phyloP scores from a whole-genome alignment of 345 rosid genomes.

The Microthlaspi erraticum region DNA sequence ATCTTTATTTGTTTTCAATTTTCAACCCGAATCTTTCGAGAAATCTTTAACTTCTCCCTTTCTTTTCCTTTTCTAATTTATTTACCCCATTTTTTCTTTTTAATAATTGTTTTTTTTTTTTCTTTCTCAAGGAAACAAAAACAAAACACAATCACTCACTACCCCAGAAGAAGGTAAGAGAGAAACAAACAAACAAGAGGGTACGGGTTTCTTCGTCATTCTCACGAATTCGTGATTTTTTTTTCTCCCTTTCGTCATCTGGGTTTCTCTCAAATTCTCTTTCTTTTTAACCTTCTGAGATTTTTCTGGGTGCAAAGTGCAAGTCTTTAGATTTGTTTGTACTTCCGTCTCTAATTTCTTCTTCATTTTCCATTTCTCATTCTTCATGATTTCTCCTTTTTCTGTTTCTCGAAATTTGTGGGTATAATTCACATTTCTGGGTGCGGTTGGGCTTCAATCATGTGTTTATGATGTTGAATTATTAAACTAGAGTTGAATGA shows the following conservation, averaged over 20 bases:
- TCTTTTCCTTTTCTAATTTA: neutral
- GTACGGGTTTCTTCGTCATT: slow-evolving; percentile 40
- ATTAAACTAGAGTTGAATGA: slow-evolving; percentile 34
- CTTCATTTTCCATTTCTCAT: neutral
- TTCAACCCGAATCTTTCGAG: slow-evolving; percentile 39
- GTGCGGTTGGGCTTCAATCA: slow-evolving; percentile 37
- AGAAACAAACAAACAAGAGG: slow-evolving; percentile 33
- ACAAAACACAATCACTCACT: slow-evolving; percentile 43
- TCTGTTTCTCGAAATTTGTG: slow-evolving; percentile 36
- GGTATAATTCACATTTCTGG: slow-evolving; percentile 28
- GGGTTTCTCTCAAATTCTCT: slow-evolving; percentile 41
- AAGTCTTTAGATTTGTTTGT: slow-evolving; percentile 23
- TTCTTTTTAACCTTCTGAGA: slow-evolving; percentile 30
- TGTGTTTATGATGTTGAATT: slow-evolving; percentile 43
- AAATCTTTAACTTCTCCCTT: slow-evolving; percentile 18
- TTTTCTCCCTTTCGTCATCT: slow-evolving; percentile 25
- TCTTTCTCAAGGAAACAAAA: slow-evolving; percentile 1
- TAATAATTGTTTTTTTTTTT: neutral
- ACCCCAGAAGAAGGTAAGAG: slow-evolving; percentile 33
- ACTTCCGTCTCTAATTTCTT: slow-evolving; percentile 5
- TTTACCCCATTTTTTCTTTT: neutral
- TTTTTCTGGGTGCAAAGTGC: slow-evolving; percentile 31
- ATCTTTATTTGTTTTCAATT: slow-evolving; percentile 27
- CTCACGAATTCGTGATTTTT: slow-evolving; percentile 29
- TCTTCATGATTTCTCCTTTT: slow-evolving; percentile 32